Base-by-base conservation (phyloP, 2,329 filamentous ascomycete species). In the Talaromyces sp. region DNA sequence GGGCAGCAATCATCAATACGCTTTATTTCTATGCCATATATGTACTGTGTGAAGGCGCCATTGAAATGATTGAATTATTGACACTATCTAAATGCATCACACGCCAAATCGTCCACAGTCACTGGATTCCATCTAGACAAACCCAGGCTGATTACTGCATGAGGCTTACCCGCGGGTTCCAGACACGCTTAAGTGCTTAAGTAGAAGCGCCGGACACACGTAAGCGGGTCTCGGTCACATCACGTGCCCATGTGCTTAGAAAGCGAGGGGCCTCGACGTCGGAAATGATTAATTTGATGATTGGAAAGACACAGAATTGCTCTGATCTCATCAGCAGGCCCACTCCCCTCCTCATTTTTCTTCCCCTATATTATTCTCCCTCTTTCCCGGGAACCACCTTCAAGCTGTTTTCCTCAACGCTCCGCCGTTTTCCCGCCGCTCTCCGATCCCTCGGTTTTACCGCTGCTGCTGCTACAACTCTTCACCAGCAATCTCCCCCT, bases 341-440 rank as follows among this genome's bases (percentile, higher is more conserved):
- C 47, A 55, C 43, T 53, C 49, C 61, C 47, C 61, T 58, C 54
- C 61, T 58, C 54, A 56, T 57, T 48, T 51, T 50, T 50, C 55
- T 36, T 50, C 49, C 44, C 49, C 33, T 30, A 46, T 43, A 56
- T 27, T 44, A 56, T 52, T 45, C 33, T 51, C 48, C 22, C 52
- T 44, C 60, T 47, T 51, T 49, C 54, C 42, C 46, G 48, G n/a
- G 41, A 49, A 57, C 60, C 70, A 80, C 81, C 85, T 87, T 78
- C 90, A 96, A 92, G 81, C 84, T 96, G 93, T 96, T 96, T 83
- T 90, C 90, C 80, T 91, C 87, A 75, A 80, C 84, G 62, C 85
- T 93, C 66, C 84, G 85, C 77, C 86, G 90, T 72, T 85, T 79
- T 57, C 74, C 80, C 65, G 73, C 77, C 56, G 77, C 88, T 70